A percentile compares a stretch with the other conserved stretches of the same genome.
Evolutionary conservation across 1,284 basidiomycete genomes (phyloP).

Genomic region (Naganishia sp.): DNA sequence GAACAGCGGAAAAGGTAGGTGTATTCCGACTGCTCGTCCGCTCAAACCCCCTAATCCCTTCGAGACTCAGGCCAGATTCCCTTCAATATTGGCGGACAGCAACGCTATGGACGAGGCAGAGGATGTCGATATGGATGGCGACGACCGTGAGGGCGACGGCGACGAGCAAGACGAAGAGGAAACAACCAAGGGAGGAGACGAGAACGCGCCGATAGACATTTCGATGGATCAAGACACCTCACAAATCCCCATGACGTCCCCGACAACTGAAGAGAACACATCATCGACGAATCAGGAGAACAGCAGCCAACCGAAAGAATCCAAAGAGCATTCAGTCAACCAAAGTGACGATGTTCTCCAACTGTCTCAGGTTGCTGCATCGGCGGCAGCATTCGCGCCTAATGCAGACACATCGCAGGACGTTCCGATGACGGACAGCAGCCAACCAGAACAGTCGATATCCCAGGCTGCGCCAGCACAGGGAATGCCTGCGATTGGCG

Average conservation of each 20-base stretch:
- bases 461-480: no score
- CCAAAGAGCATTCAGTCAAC: background rate
- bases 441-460: background rate
- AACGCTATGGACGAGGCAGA: slow-evolving; percentile 15
- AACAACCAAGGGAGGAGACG: slow-evolving; percentile 1
- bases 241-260: background rate
- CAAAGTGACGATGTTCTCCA: background rate
- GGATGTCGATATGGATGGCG: slow-evolving; percentile 21
- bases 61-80: slow-evolving; percentile 12
- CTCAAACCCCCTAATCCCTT: background rate
- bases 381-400: no score
- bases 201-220: background rate
- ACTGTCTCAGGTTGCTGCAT: background rate
- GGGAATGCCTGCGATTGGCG: no score
- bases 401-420: background rate
- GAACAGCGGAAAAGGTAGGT: slow-evolving; percentile 17
- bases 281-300: background rate
- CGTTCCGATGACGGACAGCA: background rate
- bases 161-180: slow-evolving; percentile 17
- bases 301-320: background rate
- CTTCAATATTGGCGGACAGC: slow-evolving; percentile 1
- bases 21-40: background rate
- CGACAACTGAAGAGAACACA: background rate
- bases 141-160: slow-evolving; percentile 1
- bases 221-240: slow-evolving; percentile 1